Percentiles rank a stretch among this genome's conserved stretches.
Conservation (phyloP, 495 filamentous ascomycete species). For the Sabuloglossum arenarium region DNA sequence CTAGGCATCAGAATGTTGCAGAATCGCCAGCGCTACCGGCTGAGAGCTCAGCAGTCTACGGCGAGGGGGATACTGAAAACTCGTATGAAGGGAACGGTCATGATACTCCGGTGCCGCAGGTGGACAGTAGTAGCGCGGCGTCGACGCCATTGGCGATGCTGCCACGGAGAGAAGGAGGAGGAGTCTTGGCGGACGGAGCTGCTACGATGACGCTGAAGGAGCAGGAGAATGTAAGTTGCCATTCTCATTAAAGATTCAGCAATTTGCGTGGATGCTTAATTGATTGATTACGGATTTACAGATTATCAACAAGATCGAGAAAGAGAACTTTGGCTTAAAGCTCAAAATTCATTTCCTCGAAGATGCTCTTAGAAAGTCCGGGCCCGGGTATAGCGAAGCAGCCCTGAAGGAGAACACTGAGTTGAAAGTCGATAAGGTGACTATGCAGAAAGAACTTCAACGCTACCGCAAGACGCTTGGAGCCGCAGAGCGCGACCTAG, state of each 20-base stretch:
- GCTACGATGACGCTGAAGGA: slow-evolving; percentile 79
- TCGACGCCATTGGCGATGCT: slow-evolving; percentile 59
- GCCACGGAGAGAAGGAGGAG: slow-evolving; percentile 32
- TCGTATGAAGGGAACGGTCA: slow-evolving; percentile 30
- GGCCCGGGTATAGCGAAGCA: slow-evolving; percentile 67
- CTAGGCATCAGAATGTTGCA: slow-evolving; percentile 38
- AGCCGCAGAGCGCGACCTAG: slow-evolving; percentile 60
- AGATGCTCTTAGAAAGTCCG: slow-evolving; percentile 59
- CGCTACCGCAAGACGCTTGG: slow-evolving; percentile 62
- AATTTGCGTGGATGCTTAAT: not conserved
- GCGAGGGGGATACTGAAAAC: slow-evolving; percentile 35
- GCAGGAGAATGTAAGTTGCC: slow-evolving; percentile 55
- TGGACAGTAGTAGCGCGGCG: slow-evolving; percentile 52
- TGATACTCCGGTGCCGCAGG: slow-evolving; percentile 44
- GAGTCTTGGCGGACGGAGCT: slow-evolving; percentile 51
- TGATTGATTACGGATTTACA: slow-evolving; percentile 14
- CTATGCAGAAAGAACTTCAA: slow-evolving; percentile 67
- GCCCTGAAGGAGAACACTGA: slow-evolving; percentile 89
- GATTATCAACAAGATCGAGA: slow-evolving; percentile 85
- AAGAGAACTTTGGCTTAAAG: slow-evolving; percentile 67
- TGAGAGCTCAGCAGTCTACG: slow-evolving; percentile 41
- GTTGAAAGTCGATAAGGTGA: slow-evolving; percentile 74
- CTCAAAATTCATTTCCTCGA: slow-evolving; percentile 67
- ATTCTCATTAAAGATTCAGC: not conserved
- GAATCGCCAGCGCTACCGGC: slow-evolving; percentile 44